Percentiles rank a stretch among this genome's conserved stretches.
These are phyloP conservation scores for Dillenia turbinata DNA, from an alignment of 164 flowering plant genomes.

Conservation along the genomic window DNA sequence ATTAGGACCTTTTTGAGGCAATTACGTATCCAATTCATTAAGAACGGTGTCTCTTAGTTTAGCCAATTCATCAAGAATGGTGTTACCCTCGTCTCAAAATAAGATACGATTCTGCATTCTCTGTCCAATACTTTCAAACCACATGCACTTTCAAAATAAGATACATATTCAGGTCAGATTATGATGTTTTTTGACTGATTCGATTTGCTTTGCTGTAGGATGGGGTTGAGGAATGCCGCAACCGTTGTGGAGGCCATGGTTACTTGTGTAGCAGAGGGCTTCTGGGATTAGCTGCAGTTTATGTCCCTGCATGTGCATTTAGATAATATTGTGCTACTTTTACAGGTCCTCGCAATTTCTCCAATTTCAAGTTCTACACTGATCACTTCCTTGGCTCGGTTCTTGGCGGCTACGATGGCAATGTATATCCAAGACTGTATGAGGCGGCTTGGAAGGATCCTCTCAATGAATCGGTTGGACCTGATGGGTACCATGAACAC, in stretches of 20 bases:
- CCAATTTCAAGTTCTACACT: conserved; percentile 21
- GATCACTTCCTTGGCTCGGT: conserved; percentile 88
- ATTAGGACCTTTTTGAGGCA: too few relatives aligned
- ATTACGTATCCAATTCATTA: too few relatives aligned
- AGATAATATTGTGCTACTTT: conserved; percentile 79
- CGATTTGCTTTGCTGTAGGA: conserved; percentile 44
- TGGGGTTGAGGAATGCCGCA: conserved; percentile 95
- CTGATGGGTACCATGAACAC: conserved; percentile 84
- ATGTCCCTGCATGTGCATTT: conserved; percentile 96
- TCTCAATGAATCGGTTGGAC: conserved; percentile 73
- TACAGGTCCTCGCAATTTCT: conserved; percentile 56
- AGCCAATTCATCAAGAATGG: too few relatives aligned
- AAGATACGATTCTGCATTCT: too few relatives aligned
- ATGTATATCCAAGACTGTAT: conserved; percentile 93
- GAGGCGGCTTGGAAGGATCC: conserved; percentile 96
- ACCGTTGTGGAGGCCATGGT: conserved; percentile 98
- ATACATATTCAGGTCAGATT: too few relatives aligned
- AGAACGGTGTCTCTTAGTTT: too few relatives aligned
- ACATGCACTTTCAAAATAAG: too few relatives aligned
- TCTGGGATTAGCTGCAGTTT: conserved; percentile 96
- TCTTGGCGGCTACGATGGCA: conserved; percentile 93
- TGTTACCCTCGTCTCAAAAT: too few relatives aligned
- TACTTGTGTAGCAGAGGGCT: conserved; percentile 93
- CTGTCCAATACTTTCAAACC: too few relatives aligned
- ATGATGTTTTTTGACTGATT: not conserved